A percentile compares a stretch with the other conserved stretches of the same genome.
Evolutionary conservation across 2,329 filamentous ascomycete genomes (phyloP).

Genomic region (Beauveria pseudobassiana): DNA sequence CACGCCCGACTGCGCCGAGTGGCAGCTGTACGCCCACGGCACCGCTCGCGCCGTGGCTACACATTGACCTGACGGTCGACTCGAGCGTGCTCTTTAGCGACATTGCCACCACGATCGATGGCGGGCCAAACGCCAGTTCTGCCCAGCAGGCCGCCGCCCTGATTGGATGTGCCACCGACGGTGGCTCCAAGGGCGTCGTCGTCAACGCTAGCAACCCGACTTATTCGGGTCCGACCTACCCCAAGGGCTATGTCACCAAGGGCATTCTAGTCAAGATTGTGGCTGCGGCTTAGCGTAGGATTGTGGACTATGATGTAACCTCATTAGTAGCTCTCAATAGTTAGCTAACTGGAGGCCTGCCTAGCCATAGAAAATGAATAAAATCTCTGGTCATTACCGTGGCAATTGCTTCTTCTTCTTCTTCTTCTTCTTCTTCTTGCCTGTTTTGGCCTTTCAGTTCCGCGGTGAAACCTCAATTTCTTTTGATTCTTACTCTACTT

Average conservation of each 20-base stretch:
- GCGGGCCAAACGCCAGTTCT: constrained; percentile 10
- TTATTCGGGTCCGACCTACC: constrained; percentile 16
- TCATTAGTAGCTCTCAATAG: no score
- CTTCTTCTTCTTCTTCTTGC: no score
- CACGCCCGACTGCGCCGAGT: constrained; percentile 18
- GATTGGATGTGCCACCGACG: constrained; percentile 23
- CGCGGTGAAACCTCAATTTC: no score
- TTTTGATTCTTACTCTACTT: no score
- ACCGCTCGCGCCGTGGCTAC: constrained; percentile 18
- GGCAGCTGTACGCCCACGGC: constrained; percentile 13
- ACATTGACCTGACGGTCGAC: constrained; percentile 15
- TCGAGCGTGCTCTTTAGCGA: constrained; percentile 19
- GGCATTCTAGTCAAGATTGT: constrained; percentile 24
- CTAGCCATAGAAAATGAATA: no score
- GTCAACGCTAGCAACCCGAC: constrained; percentile 13
- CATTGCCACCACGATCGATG: constrained; percentile 22
- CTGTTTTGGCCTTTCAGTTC: no score
- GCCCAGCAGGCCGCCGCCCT: constrained; percentile 10
- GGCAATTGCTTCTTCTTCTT: no score
- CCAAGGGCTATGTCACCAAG: constrained; percentile 14
- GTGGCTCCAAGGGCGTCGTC: constrained; percentile 16
- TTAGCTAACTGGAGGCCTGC: no score
- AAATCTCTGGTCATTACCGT: no score
- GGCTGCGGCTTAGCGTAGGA: neutral
- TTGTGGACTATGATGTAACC: neutral